Conservation (phyloP, 73 alveolate species). For the Paramecium caudatum region DNA sequence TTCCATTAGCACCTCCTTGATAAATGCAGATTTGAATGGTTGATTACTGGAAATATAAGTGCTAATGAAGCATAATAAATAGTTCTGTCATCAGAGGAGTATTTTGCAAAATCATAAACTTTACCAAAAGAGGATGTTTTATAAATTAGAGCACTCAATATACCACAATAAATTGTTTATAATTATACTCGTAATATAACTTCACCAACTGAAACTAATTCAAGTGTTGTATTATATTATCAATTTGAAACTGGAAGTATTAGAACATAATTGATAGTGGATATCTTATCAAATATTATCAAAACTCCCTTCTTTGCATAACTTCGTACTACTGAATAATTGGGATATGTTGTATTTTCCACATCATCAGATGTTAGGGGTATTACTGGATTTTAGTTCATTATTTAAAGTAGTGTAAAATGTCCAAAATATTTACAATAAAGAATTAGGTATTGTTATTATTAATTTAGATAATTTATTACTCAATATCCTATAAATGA, state of each 20-base stretch:
- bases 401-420: constrained; percentile 66
- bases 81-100: neutral
- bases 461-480: neutral
- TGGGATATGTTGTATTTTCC: constrained; percentile 74
- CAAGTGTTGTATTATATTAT: constrained; percentile 2
- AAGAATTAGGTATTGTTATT: constrained; percentile 36
- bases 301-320: constrained; percentile 71
- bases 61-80: neutral
- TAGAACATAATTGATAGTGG: neutral
- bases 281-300: constrained; percentile 62
- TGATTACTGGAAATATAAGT: neutral
- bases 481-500: neutral
- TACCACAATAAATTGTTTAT: neutral
- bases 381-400: constrained; percentile 51
- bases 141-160: constrained; percentile 32
- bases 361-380: constrained; percentile 43
- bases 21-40: constrained; percentile 44
- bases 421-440: constrained; percentile 66
- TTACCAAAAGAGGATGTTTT: constrained; percentile 15
- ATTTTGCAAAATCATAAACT: neutral
- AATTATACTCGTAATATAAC: neutral
- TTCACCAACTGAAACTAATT: constrained; percentile 19
- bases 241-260: constrained; percentile 9
- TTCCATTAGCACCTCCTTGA: neutral
- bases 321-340: constrained; percentile 68